phyloP scores from a whole-genome alignment of 1,284 basidiomycete genomes.

The Microbotryomycetes sp. region DNA sequence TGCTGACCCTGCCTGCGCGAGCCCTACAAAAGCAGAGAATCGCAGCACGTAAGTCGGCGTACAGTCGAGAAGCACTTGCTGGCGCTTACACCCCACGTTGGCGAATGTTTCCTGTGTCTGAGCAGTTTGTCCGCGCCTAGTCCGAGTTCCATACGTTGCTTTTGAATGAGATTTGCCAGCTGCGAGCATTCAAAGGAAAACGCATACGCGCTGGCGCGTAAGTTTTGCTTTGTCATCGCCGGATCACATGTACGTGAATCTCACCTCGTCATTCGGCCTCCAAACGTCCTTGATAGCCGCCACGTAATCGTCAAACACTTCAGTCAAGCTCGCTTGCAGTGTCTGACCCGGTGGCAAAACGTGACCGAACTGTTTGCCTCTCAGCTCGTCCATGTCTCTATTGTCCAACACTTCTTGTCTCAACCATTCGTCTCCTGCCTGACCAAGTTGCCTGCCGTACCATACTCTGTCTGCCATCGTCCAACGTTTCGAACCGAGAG shows the following conservation, averaged over 20 bases:
- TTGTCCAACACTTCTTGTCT: constrained; percentile 27
- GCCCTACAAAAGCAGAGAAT: no score
- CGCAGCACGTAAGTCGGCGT: no score
- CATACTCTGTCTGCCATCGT: constrained; percentile 20
- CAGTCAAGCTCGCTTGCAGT: constrained; percentile 15
- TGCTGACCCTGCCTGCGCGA: no score
- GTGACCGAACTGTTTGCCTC: background rate
- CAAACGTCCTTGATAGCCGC: constrained; percentile 22
- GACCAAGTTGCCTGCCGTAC: constrained; percentile 7
- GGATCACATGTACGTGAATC: no score
- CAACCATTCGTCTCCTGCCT: constrained; percentile 21
- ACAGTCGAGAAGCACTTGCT: no score
- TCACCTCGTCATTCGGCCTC: constrained; percentile 22
- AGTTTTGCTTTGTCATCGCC: no score
- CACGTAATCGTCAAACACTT: constrained; percentile 18
- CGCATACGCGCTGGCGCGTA: no score
- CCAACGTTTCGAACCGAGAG: constrained; percentile 19
- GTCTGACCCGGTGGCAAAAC: constrained; percentile 26
- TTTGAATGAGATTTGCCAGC: constrained; percentile 14
- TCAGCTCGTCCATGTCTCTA: constrained; percentile 4
- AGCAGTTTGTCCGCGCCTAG: constrained; percentile 19
- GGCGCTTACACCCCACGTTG: constrained; percentile 19
- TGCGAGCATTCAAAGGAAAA: background rate
- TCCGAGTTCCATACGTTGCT: constrained; percentile 28
- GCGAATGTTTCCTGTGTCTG: constrained; percentile 25